These are phyloP conservation scores for Lepraria neglecta DNA, from an alignment of 495 filamentous ascomycete genomes.

Conservation along the genomic window DNA sequence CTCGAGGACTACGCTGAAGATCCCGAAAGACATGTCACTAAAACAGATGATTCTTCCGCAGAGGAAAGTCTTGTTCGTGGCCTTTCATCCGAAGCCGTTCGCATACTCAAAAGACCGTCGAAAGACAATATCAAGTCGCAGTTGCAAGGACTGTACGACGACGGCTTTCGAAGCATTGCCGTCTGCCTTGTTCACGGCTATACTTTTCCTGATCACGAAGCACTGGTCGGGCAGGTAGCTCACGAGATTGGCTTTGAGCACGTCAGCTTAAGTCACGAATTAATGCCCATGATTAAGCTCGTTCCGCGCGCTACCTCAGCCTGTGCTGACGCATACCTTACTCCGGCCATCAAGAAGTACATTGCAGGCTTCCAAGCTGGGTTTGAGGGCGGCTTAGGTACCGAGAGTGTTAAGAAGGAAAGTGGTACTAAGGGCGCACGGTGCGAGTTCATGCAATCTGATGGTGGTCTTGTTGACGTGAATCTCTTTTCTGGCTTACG, in stretches of 20 bases:
- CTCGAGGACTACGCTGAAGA: slow-evolving; percentile 85
- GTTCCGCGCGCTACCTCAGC: slow-evolving; percentile 81
- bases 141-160: slow-evolving; percentile 37
- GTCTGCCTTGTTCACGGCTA: slow-evolving; percentile 51
- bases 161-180: slow-evolving; percentile 45
- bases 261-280: slow-evolving; percentile 49
- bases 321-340: slow-evolving; percentile 93
- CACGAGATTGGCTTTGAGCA: slow-evolving; percentile 45
- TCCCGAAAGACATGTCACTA: slow-evolving; percentile 49
- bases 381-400: slow-evolving; percentile 49
- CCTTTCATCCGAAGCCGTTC: slow-evolving; percentile 47
- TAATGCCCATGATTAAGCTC: slow-evolving; percentile 82
- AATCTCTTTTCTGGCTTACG: slow-evolving; percentile 52
- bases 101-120: slow-evolving; percentile 37
- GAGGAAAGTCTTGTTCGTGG: slow-evolving; percentile 42
- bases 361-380: slow-evolving; percentile 75
- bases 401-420: slow-evolving; percentile 42
- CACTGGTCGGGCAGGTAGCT: slow-evolving; percentile 43
- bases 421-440: slow-evolving; percentile 58
- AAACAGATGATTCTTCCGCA: slow-evolving; percentile 41
- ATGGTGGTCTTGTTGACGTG: slow-evolving; percentile 52
- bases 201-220: slow-evolving; percentile 50
- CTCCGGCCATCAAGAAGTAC: slow-evolving; percentile 92
- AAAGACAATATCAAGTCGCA: slow-evolving; percentile 36
- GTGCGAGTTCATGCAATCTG: slow-evolving; percentile 51